phyloP scores from a whole-genome alignment of 2,329 filamentous ascomycete genomes.

The Pyrenophora graminea region DNA sequence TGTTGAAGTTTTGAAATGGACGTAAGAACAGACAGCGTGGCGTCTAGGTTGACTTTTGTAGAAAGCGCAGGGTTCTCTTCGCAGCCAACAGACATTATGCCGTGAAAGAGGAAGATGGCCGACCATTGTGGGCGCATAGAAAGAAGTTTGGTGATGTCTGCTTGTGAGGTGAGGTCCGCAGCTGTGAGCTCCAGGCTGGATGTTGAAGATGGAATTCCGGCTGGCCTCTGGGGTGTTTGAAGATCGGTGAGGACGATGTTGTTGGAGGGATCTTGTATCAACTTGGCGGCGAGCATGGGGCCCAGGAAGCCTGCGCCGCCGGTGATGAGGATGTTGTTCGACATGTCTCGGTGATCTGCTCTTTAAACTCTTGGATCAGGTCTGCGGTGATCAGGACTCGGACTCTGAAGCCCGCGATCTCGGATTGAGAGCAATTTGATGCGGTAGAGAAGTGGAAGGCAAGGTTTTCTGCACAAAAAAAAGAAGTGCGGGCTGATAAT shows the following conservation, averaged over 20 bases:
- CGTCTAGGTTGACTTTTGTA: constrained; percentile 62
- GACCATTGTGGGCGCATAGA: constrained; percentile 5
- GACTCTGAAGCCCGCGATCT: not conserved
- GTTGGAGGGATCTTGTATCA: constrained; percentile 53
- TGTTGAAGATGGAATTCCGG: constrained; percentile 35
- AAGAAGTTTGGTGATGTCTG: constrained; percentile 4
- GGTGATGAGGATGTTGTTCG: constrained; percentile 58
- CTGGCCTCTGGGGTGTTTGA: constrained; percentile 54
- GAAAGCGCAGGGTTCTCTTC: constrained; percentile 63
- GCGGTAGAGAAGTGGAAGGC: not conserved
- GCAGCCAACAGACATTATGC: constrained; percentile 66
- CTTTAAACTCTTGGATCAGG: not conserved
- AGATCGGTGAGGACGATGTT: constrained; percentile 59
- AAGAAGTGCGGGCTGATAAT: not conserved
- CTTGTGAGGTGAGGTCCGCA: constrained; percentile 53
- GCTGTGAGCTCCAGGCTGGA: constrained; percentile 53
- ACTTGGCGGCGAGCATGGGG: constrained; percentile 57
- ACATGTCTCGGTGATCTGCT: not conserved
- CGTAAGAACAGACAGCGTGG: constrained; percentile 58
- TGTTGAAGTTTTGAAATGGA: constrained; percentile 46
- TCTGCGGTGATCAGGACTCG: not conserved
- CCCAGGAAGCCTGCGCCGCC: constrained; percentile 66
- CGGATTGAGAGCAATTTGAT: not conserved
- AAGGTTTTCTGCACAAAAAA: not conserved
- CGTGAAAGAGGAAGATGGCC: constrained; percentile 61